Percentiles rank a stretch among this genome's conserved stretches.
These are phyloP conservation scores for Neurospora sp. DNA, from an alignment of 495 filamentous ascomycete genomes.

Conservation along the genomic window DNA sequence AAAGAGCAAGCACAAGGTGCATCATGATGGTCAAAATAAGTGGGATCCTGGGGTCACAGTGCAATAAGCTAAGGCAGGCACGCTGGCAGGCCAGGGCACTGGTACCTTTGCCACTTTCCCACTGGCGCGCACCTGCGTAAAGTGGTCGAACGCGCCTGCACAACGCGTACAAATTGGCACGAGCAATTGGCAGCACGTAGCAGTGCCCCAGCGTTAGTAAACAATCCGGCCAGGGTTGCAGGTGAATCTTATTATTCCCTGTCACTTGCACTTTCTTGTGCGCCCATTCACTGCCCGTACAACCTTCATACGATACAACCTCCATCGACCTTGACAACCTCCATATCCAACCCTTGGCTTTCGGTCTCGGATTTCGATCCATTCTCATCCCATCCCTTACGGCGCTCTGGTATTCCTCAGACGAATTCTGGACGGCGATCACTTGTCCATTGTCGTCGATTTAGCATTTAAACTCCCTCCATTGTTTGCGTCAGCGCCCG, in stretches of 20 bases:
- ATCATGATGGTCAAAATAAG: not conserved
- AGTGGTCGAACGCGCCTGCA: not conserved
- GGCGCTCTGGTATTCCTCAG: not conserved
- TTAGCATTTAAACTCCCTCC: not conserved
- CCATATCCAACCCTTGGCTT: not conserved
- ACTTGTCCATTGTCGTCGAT: not conserved
- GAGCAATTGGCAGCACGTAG: not conserved
- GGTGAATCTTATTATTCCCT: not conserved
- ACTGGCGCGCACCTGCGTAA: not conserved
- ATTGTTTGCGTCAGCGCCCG: not conserved
- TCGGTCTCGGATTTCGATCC: not conserved
- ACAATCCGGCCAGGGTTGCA: not conserved
- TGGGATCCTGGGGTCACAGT: not conserved
- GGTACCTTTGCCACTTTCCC: not conserved
- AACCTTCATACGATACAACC: not conserved
- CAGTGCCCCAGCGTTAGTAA: not conserved
- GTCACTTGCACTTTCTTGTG: not conserved
- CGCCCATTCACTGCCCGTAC: not conserved
- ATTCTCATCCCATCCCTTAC: not conserved
- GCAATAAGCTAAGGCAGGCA: not conserved
- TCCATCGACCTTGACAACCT: not conserved
- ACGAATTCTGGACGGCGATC: not conserved
- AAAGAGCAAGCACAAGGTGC: not conserved
- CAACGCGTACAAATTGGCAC: not conserved
- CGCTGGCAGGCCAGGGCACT: not conserved